These are phyloP conservation scores for Fusarium pseudocircinatum DNA, from an alignment of 2,329 filamentous ascomycete species.

Conservation along the genomic window DNA sequence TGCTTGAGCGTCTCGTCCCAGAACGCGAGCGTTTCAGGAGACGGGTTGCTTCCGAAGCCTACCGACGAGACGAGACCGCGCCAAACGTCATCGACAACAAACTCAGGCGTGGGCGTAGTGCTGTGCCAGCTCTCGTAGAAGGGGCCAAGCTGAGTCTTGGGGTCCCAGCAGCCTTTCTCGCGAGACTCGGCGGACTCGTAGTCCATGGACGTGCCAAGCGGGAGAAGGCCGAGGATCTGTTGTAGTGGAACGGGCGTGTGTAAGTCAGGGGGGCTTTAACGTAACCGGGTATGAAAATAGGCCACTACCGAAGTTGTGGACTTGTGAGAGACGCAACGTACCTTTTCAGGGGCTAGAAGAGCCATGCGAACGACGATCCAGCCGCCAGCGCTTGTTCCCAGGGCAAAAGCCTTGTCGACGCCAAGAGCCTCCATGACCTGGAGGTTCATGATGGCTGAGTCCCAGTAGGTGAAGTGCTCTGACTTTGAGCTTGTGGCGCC, in stretches of 20 bases:
- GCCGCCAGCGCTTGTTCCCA: conserved; percentile 63
- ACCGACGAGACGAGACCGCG: conserved; percentile 56
- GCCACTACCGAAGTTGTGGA: neutral
- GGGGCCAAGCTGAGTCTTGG: conserved; percentile 51
- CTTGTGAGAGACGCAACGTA: conserved; percentile 37
- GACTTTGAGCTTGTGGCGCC: conserved; percentile 54
- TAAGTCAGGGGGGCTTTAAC: conserved; percentile 14
- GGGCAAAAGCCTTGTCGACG: conserved; percentile 58
- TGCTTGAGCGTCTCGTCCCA: conserved; percentile 58
- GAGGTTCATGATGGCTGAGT: conserved; percentile 62
- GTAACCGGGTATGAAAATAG: neutral
- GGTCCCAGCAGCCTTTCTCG: conserved; percentile 61
- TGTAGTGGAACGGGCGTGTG: neutral
- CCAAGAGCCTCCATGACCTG: conserved; percentile 64
- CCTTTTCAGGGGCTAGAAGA: conserved; percentile 59
- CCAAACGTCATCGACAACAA: conserved; percentile 58
- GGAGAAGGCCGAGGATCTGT: conserved; percentile 59
- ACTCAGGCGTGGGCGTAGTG: conserved; percentile 54
- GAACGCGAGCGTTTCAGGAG: conserved; percentile 51
- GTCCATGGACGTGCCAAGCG: conserved; percentile 63
- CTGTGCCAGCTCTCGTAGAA: conserved; percentile 57
- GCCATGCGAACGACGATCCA: conserved; percentile 63
- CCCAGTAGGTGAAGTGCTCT: conserved; percentile 66
- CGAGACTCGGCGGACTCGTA: conserved; percentile 59
- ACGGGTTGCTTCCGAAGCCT: conserved; percentile 56